These are phyloP conservation scores for Aspergillus nidulans DNA, from an alignment of 495 filamentous ascomycete genomes.

Conservation along the genomic window DNA sequence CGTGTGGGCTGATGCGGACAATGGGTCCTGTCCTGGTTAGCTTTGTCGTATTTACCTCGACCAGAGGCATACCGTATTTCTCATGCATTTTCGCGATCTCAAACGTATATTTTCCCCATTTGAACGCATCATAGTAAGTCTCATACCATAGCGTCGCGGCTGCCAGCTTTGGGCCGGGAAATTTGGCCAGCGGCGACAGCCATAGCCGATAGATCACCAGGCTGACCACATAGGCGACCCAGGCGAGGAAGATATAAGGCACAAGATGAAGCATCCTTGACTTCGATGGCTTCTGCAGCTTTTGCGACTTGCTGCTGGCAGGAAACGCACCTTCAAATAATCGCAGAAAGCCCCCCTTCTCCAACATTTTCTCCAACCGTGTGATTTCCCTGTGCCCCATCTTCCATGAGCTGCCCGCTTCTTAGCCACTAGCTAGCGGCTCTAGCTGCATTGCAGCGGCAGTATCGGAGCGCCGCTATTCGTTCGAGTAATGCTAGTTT, in stretches of 20 bases:
- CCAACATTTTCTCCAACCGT: neutral
- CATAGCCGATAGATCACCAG: constrained; percentile 33
- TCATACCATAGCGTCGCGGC: constrained; percentile 32
- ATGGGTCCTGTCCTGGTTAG: constrained; percentile 23
- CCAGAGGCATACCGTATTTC: constrained; percentile 27
- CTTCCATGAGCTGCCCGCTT: neutral
- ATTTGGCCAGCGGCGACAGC: constrained; percentile 36
- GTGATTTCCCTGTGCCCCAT: neutral
- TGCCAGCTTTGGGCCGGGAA: constrained; percentile 47
- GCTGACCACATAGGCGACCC: constrained; percentile 1
- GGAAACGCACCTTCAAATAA: too few species aligned
- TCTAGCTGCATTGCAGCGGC: neutral
- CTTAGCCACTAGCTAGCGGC: neutral
- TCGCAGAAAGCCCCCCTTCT: neutral
- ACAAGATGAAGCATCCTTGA: constrained; percentile 7
- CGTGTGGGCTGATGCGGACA: constrained; percentile 26
- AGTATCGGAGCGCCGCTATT: neutral
- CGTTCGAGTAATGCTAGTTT: neutral
- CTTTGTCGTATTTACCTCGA: neutral
- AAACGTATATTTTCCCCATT: constrained; percentile 21
- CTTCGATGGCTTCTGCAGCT: neutral
- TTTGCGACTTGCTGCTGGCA: neutral
- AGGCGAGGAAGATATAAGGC: neutral
- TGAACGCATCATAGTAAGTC: constrained; percentile 20
- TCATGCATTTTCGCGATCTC: constrained; percentile 29